Evolutionary conservation across 2,329 filamentous ascomycete genomes (phyloP).

Genomic region (Sporothrix pseudoabietina): DNA sequence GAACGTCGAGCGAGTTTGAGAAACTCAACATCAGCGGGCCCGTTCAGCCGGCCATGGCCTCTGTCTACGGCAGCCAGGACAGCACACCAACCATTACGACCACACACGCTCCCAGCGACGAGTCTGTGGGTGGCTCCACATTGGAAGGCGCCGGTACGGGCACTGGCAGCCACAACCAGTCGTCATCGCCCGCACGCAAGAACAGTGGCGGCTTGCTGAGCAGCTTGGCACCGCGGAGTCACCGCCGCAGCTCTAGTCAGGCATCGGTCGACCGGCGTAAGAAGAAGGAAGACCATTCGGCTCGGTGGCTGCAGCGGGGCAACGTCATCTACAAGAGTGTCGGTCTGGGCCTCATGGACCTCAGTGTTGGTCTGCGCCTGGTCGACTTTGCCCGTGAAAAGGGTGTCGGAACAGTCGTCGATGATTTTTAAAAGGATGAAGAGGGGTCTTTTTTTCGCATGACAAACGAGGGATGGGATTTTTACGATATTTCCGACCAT

Average conservation of each 20-base stretch:
- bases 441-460: neutral
- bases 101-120: conserved; percentile 23
- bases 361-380: conserved; percentile 62
- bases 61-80: conserved; percentile 26
- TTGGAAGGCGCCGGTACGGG: neutral
- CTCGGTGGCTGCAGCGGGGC: conserved; percentile 60
- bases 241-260: conserved; percentile 41
- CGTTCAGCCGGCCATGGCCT: conserved; percentile 26
- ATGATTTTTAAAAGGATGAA: conserved; percentile 50
- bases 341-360: conserved; percentile 66
- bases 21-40: conserved; percentile 28
- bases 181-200: conserved; percentile 30
- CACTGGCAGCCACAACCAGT: neutral
- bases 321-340: conserved; percentile 72
- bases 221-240: conserved; percentile 35
- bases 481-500: neutral
- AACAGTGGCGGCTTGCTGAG: conserved; percentile 15
- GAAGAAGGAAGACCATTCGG: conserved; percentile 52
- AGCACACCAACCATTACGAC: conserved; percentile 20
- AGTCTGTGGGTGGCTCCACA: conserved; percentile 25
- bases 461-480: neutral
- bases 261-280: conserved; percentile 35
- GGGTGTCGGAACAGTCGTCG: conserved; percentile 56
- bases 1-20: conserved; percentile 29
- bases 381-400: conserved; percentile 58